These are phyloP conservation scores for Boletus reticulatus DNA, from an alignment of 768 basidiomycete genomes.

Conservation along the genomic window DNA sequence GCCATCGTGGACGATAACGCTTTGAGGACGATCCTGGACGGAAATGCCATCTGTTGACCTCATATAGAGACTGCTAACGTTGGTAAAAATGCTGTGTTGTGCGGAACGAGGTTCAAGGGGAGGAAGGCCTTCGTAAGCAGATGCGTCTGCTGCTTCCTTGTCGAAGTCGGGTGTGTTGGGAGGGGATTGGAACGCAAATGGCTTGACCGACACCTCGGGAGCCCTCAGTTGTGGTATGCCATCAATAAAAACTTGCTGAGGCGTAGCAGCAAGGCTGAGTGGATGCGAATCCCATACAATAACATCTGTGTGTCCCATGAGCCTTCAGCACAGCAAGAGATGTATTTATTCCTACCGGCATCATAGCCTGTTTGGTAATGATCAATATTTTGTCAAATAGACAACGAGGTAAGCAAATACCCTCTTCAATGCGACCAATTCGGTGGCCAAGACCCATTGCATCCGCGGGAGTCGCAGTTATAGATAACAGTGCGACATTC, in stretches of 20 bases:
- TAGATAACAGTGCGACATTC: conserved; percentile 57
- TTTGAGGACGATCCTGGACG: conserved; percentile 25
- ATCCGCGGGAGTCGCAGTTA: conserved; percentile 65
- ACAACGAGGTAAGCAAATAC: conserved; percentile 17
- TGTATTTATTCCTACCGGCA: conserved; percentile 34
- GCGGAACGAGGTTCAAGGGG: conserved; percentile 48
- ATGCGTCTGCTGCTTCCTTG: conserved; percentile 57
- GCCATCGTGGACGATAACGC: conserved; percentile 48
- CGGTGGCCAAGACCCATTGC: conserved; percentile 74
- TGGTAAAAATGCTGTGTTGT: conserved; percentile 55
- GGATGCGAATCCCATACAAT: conserved; percentile 80
- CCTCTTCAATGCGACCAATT: conserved; percentile 59
- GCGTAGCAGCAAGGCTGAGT: conserved; percentile 70
- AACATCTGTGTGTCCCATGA: conserved; percentile 42
- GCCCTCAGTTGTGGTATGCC: conserved; percentile 69
- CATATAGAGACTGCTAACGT: conserved; percentile 52
- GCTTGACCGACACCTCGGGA: conserved; percentile 39
- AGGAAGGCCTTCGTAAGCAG: conserved; percentile 72
- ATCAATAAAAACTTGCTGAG: conserved; percentile 78
- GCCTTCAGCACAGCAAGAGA: neutral
- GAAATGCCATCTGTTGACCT: conserved; percentile 24
- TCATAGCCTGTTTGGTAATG: conserved; percentile 37
- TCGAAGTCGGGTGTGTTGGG: conserved; percentile 72
- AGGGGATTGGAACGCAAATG: conserved; percentile 38
- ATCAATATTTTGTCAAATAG: neutral